A percentile compares a stretch with the other conserved stretches of the same genome.
phyloP scores from a whole-genome alignment of 805 yeast species.

The Teunomyces atbi region DNA sequence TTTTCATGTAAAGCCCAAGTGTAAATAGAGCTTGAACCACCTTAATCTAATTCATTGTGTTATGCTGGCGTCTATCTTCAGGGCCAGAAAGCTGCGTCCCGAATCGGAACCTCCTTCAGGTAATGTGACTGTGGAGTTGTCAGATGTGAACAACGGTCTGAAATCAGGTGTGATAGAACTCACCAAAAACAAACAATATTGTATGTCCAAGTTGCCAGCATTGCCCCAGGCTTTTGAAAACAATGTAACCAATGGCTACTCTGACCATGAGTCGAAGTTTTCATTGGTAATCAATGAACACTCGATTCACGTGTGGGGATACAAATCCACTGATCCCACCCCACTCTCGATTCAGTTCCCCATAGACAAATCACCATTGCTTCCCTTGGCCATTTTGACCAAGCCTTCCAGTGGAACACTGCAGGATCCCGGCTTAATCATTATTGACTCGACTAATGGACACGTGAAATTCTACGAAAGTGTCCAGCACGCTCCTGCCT shows the following conservation, averaged over 20 bases:
- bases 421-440: slow-evolving; percentile 66
- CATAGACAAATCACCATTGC: slow-evolving; percentile 22
- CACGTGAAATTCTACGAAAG: slow-evolving; percentile 68
- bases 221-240: slow-evolving; percentile 44
- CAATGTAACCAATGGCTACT: slow-evolving; percentile 36
- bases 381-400: slow-evolving; percentile 58
- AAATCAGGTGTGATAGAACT: slow-evolving; percentile 35
- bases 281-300: slow-evolving; percentile 51
- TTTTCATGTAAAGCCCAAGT: background rate
- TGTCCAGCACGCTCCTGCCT: slow-evolving; percentile 66
- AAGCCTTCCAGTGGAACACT: slow-evolving; percentile 51
- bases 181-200: slow-evolving; percentile 57
- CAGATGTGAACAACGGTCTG: background rate
- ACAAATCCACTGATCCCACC: slow-evolving; percentile 55
- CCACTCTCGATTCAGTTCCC: slow-evolving; percentile 60
- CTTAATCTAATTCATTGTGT: background rate
- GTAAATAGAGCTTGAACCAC: background rate
- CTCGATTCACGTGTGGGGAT: slow-evolving; percentile 66
- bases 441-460: slow-evolving; percentile 61
- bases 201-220: slow-evolving; percentile 56
- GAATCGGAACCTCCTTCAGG: slow-evolving; percentile 4
- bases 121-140: background rate
- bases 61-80: slow-evolving; percentile 7
- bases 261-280: slow-evolving; percentile 47
- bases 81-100: slow-evolving; percentile 7